Conservation (phyloP, 768 basidiomycete genomes). For the Pleurotus sapidus region DNA sequence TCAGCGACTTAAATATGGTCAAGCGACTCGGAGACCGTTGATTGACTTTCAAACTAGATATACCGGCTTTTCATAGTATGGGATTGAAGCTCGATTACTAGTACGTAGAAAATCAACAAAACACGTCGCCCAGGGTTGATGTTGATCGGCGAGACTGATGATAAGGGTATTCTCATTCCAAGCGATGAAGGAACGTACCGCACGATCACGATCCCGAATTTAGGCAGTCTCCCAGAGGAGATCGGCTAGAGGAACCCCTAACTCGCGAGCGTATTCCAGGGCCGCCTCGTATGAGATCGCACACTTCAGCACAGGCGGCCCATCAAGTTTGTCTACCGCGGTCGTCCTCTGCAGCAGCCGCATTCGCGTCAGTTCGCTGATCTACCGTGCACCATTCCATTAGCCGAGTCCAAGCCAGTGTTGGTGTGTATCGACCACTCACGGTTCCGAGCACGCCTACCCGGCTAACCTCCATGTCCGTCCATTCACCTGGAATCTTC, state of each 20-base stretch:
- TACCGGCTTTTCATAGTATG: no score
- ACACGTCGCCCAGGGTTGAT: no score
- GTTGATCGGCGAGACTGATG: no score
- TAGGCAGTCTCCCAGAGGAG: slow-evolving; percentile 63
- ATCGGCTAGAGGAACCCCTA: slow-evolving; percentile 60
- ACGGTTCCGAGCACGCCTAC: slow-evolving; percentile 61
- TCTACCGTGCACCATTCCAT: slow-evolving; percentile 33
- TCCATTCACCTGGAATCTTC: slow-evolving; percentile 62
- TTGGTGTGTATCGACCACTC: slow-evolving; percentile 19
- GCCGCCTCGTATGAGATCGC: slow-evolving; percentile 62
- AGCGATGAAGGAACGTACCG: no score
- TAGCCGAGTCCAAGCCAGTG: no score
- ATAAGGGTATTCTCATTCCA: no score
- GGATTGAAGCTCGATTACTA: no score
- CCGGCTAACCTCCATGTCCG: slow-evolving; percentile 69
- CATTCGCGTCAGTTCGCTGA: slow-evolving; percentile 62
- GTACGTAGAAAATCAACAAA: no score
- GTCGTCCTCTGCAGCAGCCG: slow-evolving; percentile 67
- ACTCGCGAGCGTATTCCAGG: slow-evolving; percentile 51
- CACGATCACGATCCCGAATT: not conserved
- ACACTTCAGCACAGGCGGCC: slow-evolving; percentile 71
- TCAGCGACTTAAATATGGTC: no score
- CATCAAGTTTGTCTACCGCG: slow-evolving; percentile 60
- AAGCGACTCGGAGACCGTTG: no score
- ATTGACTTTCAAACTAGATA: no score